phyloP scores from a whole-genome alignment of 163 green algal species.

The Smithsoniella earleae region DNA sequence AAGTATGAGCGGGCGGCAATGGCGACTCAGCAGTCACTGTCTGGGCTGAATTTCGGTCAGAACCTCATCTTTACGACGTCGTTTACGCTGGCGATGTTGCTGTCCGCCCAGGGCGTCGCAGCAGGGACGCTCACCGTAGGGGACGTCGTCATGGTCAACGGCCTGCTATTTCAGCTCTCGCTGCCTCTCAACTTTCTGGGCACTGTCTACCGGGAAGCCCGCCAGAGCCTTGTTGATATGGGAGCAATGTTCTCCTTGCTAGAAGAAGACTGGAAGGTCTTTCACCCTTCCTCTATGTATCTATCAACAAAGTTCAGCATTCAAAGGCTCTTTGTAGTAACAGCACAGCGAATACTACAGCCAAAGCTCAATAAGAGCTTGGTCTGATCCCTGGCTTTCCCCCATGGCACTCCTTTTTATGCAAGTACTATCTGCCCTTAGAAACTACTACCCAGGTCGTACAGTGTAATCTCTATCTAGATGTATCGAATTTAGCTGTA shows the following conservation, averaged over 20 bases:
- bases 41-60: slow-evolving; percentile 89
- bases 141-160: slow-evolving; percentile 98
- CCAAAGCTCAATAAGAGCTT: too few species aligned
- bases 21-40: slow-evolving; percentile 75
- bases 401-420: too few species aligned
- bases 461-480: too few species aligned
- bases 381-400: too few species aligned
- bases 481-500: too few species aligned
- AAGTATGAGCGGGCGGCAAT: slow-evolving; percentile 71
- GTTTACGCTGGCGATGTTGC: slow-evolving; percentile 69
- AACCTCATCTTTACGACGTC: slow-evolving; percentile 77
- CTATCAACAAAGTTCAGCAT: too few species aligned
- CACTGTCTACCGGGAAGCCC: slow-evolving; percentile 91
- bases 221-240: slow-evolving; percentile 92
- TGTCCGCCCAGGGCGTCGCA: slow-evolving; percentile 49
- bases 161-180: slow-evolving; percentile 92
- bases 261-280: too few species aligned
- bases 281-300: too few species aligned
- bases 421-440: too few species aligned
- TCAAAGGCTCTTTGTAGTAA: too few species aligned
- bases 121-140: slow-evolving; percentile 76
- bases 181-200: slow-evolving; percentile 97
- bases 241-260: slow-evolving; percentile 86
- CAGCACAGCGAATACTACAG: too few species aligned
- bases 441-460: too few species aligned